Evolutionary conservation across 1,284 basidiomycete genomes (phyloP), one percentile per base, ranked within the genome.

Genomic region (Ganoderma leucocontextum): DNA sequence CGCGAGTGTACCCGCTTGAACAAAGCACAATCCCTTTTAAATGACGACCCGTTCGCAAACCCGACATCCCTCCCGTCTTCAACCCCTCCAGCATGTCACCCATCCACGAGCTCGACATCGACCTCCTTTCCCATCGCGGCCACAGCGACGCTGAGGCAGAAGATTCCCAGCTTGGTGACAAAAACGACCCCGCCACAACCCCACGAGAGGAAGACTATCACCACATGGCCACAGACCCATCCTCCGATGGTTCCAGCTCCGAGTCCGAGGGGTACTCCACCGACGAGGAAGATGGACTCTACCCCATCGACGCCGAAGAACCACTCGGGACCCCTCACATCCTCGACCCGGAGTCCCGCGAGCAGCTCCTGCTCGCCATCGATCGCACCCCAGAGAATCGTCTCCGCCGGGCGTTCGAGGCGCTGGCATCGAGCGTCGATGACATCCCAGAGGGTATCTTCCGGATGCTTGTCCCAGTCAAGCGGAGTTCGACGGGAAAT

Each of bases 401-500:
- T 63, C 78, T 87, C 57, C 82, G 84, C 52, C 76, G 79, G 52
- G 73, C 85, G 38, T 66, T 86, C 57, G 76, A 72, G 19, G 69
- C 75, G 35, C 74, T 87, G 22, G 78, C 82, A 33, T 79, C 82
- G 49, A 77, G 77, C n/a, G 78, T 82, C 36, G 80, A 82, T 25
- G 78, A 77, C 25, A 78, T 85, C 38, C 81, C 85, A 63, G 79
- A 79, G 59, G 80, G 82, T 4, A 75, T 86, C 17, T 83, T 82
- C 38, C 76, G 77, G 65, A 82, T 85, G 70, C 78, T 87, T 35
- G 78, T 29, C 29, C 29, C 29, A 29, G 86, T 41, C 81, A 82
- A 22, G 7, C 29, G n/a, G n/a, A 19, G 9, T 6, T 10, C n/a
- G 8, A 10, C 19, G 9, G 19, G n/a, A 22, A n/a, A 12, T 49